Conservation (phyloP, 2,329 filamentous ascomycete genomes). For the Thelonectria rubi region DNA sequence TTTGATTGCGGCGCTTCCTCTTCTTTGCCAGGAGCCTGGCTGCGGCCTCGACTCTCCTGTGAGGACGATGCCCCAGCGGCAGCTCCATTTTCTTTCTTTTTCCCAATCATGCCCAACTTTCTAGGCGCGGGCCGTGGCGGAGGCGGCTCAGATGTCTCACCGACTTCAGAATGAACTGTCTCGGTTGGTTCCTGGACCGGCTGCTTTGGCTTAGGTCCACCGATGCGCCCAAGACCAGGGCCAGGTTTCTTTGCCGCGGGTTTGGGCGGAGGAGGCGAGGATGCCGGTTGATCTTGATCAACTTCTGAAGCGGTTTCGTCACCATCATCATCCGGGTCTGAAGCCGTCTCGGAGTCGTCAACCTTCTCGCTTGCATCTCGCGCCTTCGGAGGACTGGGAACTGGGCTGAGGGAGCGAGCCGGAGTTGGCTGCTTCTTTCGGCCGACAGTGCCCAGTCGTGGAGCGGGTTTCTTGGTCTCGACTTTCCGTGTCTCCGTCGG, state of each 20-base stretch:
- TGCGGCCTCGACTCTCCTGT: constrained; percentile 37
- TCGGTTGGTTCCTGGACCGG: constrained; percentile 19
- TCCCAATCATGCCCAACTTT: constrained; percentile 50
- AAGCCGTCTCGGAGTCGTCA: constrained; percentile 55
- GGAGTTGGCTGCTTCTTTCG: constrained; percentile 45
- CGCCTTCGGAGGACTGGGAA: constrained; percentile 17
- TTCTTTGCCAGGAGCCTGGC: constrained; percentile 24
- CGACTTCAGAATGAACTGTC: constrained; percentile 16
- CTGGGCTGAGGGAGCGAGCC: constrained; percentile 32
- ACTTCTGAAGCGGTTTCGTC: constrained; percentile 39
- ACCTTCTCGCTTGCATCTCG: constrained; percentile 15
- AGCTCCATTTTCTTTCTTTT: constrained; percentile 32
- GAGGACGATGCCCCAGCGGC: constrained; percentile 5
- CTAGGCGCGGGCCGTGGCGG: constrained; percentile 28
- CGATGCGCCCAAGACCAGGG: constrained; percentile 55
- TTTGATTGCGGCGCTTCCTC: constrained; percentile 43
- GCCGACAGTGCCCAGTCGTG: constrained; percentile 50
- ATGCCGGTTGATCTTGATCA: constrained; percentile 25
- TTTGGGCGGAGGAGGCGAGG: constrained; percentile 36
- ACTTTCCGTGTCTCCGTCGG: constrained; percentile 24
- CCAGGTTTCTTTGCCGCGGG: constrained; percentile 43
- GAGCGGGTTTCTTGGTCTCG: constrained; percentile 29
- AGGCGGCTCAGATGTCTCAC: constrained; percentile 15
- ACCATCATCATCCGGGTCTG: constrained; percentile 51
- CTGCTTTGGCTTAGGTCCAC: constrained; percentile 43